phyloP scores from a whole-genome alignment of 2,329 filamentous ascomycete genomes.

The Thyridium curvatum region DNA sequence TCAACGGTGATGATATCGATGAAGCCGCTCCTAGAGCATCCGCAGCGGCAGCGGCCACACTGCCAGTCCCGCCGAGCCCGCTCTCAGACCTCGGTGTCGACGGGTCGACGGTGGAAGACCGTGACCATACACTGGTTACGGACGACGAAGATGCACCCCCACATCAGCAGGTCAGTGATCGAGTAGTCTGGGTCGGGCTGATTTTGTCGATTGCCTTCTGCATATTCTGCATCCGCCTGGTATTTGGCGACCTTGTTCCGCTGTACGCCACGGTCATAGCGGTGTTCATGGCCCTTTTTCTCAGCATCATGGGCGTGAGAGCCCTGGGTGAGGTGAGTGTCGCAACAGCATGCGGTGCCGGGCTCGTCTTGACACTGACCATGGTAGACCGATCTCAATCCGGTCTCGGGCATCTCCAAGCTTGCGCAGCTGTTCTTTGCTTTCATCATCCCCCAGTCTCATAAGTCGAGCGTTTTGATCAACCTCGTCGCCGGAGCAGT shows the following conservation, averaged over 20 bases:
- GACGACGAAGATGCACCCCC: slow-evolving; percentile 73
- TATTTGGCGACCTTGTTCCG: slow-evolving; percentile 79
- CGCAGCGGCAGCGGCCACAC: no score
- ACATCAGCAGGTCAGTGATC: slow-evolving; percentile 71
- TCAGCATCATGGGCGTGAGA: slow-evolving; percentile 68
- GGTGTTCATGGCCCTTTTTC: slow-evolving; percentile 75
- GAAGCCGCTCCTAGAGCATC: slow-evolving; percentile 1
- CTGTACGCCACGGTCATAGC: slow-evolving; percentile 69
- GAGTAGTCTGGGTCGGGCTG: slow-evolving; percentile 68
- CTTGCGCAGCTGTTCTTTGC: slow-evolving; percentile 94
- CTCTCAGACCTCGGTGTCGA: slow-evolving; percentile 7
- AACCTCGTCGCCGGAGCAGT: slow-evolving; percentile 93
- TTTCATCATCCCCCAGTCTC: slow-evolving; percentile 72
- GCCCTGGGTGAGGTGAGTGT: slow-evolving; percentile 51
- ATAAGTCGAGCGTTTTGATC: slow-evolving; percentile 84
- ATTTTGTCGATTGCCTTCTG: slow-evolving; percentile 73
- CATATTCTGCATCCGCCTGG: slow-evolving; percentile 70
- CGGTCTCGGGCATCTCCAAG: slow-evolving; percentile 94
- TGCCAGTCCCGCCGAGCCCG: slow-evolving; percentile 7
- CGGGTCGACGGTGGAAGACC: slow-evolving; percentile 3
- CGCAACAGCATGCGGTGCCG: no score
- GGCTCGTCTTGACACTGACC: neutral
- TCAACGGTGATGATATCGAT: slow-evolving; percentile 6
- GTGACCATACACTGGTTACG: slow-evolving; percentile 8
- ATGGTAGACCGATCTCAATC: slow-evolving; percentile 75